Evolutionary conservation across 495 filamentous ascomycete genomes (phyloP).

Genomic region (Astrothelium subdiscretum): DNA sequence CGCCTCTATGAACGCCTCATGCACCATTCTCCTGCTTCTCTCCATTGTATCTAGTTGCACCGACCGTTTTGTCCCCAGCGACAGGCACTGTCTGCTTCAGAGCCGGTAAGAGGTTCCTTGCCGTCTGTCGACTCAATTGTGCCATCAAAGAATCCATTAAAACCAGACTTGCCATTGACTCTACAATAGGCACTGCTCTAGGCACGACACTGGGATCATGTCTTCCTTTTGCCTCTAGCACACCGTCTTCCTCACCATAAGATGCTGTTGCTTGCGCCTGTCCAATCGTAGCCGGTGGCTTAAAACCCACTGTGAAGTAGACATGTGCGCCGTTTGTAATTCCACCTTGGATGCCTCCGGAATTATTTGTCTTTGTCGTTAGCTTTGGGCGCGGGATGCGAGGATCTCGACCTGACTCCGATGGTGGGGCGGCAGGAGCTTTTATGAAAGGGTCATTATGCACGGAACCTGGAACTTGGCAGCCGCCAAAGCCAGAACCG

Average conservation of each 20-base stretch:
- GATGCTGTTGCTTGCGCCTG: constrained; percentile 78
- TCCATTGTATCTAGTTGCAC: neutral
- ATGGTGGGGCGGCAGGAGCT: constrained; percentile 19
- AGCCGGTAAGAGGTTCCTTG: constrained; percentile 41
- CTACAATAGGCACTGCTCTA: constrained; percentile 92
- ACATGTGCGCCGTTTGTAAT: constrained; percentile 91
- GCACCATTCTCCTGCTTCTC: neutral
- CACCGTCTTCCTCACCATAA: constrained; percentile 60
- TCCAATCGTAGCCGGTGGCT: constrained; percentile 89
- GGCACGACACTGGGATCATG: constrained; percentile 96
- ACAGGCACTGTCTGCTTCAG: constrained; percentile 28
- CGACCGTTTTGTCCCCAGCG: neutral
- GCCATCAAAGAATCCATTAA: constrained; percentile 86
- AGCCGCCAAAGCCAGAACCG: constrained; percentile 85
- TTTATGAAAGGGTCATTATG: constrained; percentile 96
- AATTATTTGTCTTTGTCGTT: constrained; percentile 91
- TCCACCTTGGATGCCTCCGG: constrained; percentile 90
- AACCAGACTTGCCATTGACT: constrained; percentile 86
- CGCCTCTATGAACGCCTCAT: too few relatives aligned
- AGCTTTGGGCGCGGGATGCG: constrained; percentile 36
- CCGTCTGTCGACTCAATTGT: constrained; percentile 60
- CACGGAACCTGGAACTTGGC: constrained; percentile 73
- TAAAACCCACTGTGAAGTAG: constrained; percentile 94
- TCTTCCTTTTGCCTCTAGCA: constrained; percentile 84
- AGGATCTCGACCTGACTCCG: neutral